phyloP scores from a whole-genome alignment of 2,329 filamentous ascomycete genomes.

The Aureobasidium sp. region DNA sequence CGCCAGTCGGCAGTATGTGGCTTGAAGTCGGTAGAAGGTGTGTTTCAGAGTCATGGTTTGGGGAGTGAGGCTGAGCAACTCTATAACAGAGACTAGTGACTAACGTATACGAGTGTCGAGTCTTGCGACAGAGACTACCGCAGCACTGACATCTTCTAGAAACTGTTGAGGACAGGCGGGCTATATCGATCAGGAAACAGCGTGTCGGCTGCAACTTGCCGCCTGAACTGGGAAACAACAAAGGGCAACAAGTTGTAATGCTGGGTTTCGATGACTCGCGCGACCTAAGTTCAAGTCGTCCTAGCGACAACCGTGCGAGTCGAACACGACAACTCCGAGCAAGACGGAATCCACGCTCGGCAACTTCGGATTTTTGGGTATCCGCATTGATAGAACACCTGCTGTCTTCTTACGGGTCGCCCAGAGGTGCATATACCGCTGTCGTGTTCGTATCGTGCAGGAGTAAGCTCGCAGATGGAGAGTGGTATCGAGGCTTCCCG shows the following conservation, averaged over 20 bases:
- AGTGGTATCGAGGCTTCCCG: neutral
- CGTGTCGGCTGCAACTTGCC: neutral
- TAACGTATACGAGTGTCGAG: neutral
- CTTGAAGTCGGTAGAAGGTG: neutral
- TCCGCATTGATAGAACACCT: neutral
- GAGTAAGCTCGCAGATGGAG: neutral
- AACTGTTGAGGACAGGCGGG: neutral
- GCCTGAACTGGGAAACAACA: neutral
- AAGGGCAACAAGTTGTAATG: neutral
- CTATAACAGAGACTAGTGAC: slow-evolving; percentile 5
- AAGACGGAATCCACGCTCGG: neutral
- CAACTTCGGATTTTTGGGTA: neutral
- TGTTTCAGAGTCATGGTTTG: neutral
- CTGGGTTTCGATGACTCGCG: neutral
- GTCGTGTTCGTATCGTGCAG: slow-evolving; percentile 7
- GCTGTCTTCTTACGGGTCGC: neutral
- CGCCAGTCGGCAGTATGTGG: neutral
- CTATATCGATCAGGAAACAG: neutral
- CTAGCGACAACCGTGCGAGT: neutral
- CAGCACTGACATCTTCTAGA: slow-evolving; percentile 1
- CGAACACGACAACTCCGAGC: neutral
- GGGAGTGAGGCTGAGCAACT: neutral
- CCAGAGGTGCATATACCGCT: neutral
- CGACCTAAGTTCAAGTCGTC: neutral
- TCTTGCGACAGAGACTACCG: neutral